phyloP scores from a whole-genome alignment of 805 yeast genomes.

The Torulaspora microellipsoides region DNA sequence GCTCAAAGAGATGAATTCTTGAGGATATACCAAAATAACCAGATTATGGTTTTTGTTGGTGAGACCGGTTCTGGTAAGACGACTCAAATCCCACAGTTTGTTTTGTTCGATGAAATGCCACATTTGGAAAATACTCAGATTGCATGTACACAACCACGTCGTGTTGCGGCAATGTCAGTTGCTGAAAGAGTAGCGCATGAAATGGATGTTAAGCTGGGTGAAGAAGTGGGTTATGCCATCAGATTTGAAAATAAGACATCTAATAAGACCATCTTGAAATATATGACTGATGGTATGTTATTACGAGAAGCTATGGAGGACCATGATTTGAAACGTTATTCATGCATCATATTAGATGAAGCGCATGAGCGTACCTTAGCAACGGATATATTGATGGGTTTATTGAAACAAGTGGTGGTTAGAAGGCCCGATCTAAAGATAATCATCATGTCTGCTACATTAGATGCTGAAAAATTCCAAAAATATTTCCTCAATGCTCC shows the following conservation, averaged over 20 bases:
- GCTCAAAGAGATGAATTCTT: constrained; percentile 88
- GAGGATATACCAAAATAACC: constrained; percentile 75
- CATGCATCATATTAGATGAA: constrained; percentile 92
- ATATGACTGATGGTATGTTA: constrained; percentile 99
- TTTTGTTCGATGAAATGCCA: constrained; percentile 84
- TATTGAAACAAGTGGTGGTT: constrained; percentile 71
- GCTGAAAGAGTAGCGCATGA: constrained; percentile 97
- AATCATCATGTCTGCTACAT: constrained; percentile 95
- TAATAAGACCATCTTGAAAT: constrained; percentile 75
- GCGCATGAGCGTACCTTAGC: constrained; percentile 98
- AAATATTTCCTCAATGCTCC: constrained; percentile 88
- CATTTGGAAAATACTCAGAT: constrained; percentile 78
- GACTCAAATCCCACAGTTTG: constrained; percentile 97
- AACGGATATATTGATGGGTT: constrained; percentile 94
- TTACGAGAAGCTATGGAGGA: constrained; percentile 97
- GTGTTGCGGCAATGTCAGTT: constrained; percentile 99
- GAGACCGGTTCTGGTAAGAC: constrained; percentile 99
- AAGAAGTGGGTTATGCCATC: constrained; percentile 91
- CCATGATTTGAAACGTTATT: constrained; percentile 71
- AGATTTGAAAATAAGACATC: constrained; percentile 90
- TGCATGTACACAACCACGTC: constrained; percentile 94
- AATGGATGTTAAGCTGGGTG: constrained; percentile 89
- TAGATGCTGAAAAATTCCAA: constrained; percentile 96
- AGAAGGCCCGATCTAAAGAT: constrained; percentile 86
- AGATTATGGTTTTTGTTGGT: constrained; percentile 97